Evolutionary conservation across 768 basidiomycete species (phyloP), one percentile per base, ranked within the genome.

Genomic region (Rhodotorula kratochvilovae): DNA sequence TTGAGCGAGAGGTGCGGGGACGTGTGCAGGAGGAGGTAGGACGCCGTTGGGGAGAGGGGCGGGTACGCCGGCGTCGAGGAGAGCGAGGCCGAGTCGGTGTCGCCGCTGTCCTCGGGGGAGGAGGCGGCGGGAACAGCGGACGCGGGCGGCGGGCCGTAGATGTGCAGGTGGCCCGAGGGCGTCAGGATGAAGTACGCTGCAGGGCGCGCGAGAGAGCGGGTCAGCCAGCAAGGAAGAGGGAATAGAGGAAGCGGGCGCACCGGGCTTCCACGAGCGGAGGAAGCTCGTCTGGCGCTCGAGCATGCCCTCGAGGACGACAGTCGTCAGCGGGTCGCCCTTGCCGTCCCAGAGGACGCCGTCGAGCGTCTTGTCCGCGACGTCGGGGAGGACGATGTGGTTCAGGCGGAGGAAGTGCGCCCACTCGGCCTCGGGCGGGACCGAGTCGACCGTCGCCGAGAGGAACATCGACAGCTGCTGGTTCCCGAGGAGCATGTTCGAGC

Each of bases 401-500:
- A 71, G 73, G 17, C 57, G 63, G 58, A 63, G 21, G 43, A 75
- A 75, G 63, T 75, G 66, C 19, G 3, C 16, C 74, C 74, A 75
- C 53, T 75, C 74, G 31, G 68, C 62, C 57, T 71, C 66, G 61
- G 65, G 56, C 6, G 60, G 51, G 33, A 72, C 35, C 0, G 70
- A 68, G 61, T 75, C 74, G 61, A 75, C 70, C 42, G 65, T 64
- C 16, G 74, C 74, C 19, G 70, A 66, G 50, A 75, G 68, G 62
- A 75, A 63, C 66, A 75, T 68, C 25, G 70, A 68, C 29, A 48
- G 58, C 31, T 75, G 74, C 43, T 75, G 74, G 31, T 59, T 63
- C 25, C n/a, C 53, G 36, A 75, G 62, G 29, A 69, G 62, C 57
- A 68, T 66, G 27, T 55, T 33, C 10, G 74, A 75, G 63, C 69